Evolutionary conservation across 2,329 filamentous ascomycete genomes (phyloP).

Genomic region (Cucurbitaria berberidis): DNA sequence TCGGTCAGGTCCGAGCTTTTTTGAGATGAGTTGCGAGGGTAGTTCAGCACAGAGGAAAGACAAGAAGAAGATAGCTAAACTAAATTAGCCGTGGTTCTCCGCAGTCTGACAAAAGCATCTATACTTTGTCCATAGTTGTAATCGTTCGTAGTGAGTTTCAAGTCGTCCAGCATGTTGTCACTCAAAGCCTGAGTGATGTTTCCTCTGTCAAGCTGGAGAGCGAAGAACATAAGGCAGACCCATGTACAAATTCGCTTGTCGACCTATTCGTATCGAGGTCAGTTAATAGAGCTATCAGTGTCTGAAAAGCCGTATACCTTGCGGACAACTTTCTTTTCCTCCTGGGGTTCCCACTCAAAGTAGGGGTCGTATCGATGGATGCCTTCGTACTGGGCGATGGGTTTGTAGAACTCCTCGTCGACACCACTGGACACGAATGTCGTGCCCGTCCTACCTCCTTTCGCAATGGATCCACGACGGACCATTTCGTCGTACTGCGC

Average conservation of each 20-base stretch:
- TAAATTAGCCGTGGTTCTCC: neutral
- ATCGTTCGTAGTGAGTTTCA: slow-evolving; percentile 41
- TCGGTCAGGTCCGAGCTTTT: slow-evolving; percentile 53
- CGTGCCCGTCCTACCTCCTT: neutral
- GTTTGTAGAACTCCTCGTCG: slow-evolving; percentile 3
- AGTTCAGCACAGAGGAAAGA: slow-evolving; percentile 71
- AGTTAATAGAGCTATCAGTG: neutral
- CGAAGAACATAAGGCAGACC: slow-evolving; percentile 62
- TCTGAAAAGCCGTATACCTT: slow-evolving; percentile 46
- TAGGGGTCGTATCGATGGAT: slow-evolving; percentile 63
- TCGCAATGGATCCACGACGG: neutral
- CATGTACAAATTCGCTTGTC: slow-evolving; percentile 58
- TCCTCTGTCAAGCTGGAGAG: slow-evolving; percentile 57
- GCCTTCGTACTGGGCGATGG: slow-evolving; percentile 58
- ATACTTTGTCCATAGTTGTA: slow-evolving; percentile 44
- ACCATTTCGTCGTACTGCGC: neutral
- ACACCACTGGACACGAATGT: slow-evolving; percentile 1
- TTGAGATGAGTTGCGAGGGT: slow-evolving; percentile 54
- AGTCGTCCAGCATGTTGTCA: slow-evolving; percentile 39
- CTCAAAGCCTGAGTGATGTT: slow-evolving; percentile 50
- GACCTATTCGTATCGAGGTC: slow-evolving; percentile 42
- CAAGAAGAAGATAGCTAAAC: slow-evolving; percentile 68
- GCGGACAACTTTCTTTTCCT: slow-evolving; percentile 62
- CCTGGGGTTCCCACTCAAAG: slow-evolving; percentile 61
- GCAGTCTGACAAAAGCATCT: neutral